Evolutionary conservation across 306 rosid species (phyloP), one percentile per base, ranked within the genome.

Genomic region (Cicer pinnatifidum): DNA sequence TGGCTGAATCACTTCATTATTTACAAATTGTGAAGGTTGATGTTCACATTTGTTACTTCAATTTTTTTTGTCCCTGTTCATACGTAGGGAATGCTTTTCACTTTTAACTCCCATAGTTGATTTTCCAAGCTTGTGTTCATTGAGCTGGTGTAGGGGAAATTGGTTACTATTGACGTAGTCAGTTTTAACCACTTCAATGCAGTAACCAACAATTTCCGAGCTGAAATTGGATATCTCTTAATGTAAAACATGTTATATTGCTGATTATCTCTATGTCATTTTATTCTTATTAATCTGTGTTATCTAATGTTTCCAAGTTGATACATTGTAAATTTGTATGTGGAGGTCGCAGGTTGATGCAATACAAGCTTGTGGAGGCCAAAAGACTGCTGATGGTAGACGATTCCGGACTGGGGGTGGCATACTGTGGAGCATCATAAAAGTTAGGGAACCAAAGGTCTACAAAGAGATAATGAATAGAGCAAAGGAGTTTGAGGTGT

Each of bases 401-500:
- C 92, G 96, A 28, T 72, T 47, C 45, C 84, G 94, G 66, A 84
- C 81, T 0, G 98, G 98, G 56, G 97, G 97, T 73, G 98, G 96
- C 57, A 60, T 94, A 63, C 78, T 94, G 82, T 94, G 97, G 98
- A 82, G 45, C 70, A 89, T 90, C 78, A 75, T 93, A 43, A 94
- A 91, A 86, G 69, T 78, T 68, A 88, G 92, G 69, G 96, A 91
- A 54, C 98, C 96, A 67, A 88, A 88, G 8, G 96, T 88, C 58
- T 87, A 78, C 75, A 89, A 84, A 86, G 98, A 88, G 90, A 94
- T 94, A 44, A 88, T 91, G 96, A 86, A 78, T 71, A 90, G 83
- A 56, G 87, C 91, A 8, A 87, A 68, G 83, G 98, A 91, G 50
- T 89, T 89, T 62, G 98, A 94, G 98, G 98, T 93, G 51, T 46